phyloP scores from a whole-genome alignment of 306 rosid species.

The Astragalus membranaceus region DNA sequence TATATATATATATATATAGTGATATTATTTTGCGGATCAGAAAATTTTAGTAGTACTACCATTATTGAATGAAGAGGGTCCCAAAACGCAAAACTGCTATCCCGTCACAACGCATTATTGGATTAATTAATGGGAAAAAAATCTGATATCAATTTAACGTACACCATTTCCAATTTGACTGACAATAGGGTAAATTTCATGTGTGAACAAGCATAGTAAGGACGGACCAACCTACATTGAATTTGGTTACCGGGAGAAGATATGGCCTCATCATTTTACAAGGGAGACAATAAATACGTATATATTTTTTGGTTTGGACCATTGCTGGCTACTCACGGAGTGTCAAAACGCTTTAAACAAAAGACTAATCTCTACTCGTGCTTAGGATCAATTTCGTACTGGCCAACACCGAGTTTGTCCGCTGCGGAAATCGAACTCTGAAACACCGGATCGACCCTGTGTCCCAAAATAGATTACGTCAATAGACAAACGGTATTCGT shows the following conservation, averaged over 20 bases:
- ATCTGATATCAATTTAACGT: conserved; percentile 15
- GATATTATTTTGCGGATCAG: background rate
- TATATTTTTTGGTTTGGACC: too few species aligned
- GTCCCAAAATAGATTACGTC: too few species aligned
- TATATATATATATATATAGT: too few species aligned
- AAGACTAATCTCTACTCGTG: too few species aligned
- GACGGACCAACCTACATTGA: conserved; percentile 20
- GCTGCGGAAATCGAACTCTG: too few species aligned
- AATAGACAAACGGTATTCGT: too few species aligned
- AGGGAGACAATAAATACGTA: conserved; percentile 14
- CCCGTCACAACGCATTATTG: conserved; percentile 20
- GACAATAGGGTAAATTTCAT: background rate
- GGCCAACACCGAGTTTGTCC: too few species aligned
- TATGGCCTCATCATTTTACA: conserved; percentile 16
- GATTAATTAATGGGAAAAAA: background rate
- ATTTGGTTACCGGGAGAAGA: conserved; percentile 22
- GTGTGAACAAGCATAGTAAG: conserved; percentile 1
- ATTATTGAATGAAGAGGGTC: conserved; percentile 30
- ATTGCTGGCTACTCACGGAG: too few species aligned
- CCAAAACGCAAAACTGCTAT: conserved; percentile 8
- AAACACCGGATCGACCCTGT: too few species aligned
- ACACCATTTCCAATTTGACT: conserved; percentile 10
- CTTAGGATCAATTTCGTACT: too few species aligned
- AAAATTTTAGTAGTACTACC: background rate
- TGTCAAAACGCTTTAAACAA: too few species aligned